phyloP scores from a whole-genome alignment of 192 early-diverging fungal species.

The Jimgerdemannia lactiflua region DNA sequence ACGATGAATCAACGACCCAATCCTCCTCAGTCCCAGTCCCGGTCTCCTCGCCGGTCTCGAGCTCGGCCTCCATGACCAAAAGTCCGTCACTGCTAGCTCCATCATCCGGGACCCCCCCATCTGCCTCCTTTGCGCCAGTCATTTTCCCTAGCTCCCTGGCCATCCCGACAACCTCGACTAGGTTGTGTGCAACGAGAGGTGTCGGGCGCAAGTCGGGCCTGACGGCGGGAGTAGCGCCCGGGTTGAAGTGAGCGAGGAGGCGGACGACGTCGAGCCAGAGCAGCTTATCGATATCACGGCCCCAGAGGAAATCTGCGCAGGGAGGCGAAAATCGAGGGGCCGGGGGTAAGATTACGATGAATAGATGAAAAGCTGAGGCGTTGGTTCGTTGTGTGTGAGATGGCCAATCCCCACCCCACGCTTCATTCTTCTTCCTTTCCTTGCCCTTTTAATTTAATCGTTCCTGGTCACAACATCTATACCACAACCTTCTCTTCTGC shows the following conservation, averaged over 20 bases:
- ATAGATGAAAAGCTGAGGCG: no score
- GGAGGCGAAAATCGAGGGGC: neutral
- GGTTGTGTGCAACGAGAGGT: neutral
- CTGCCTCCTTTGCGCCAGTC: neutral
- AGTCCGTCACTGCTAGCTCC: no score
- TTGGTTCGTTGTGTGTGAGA: no score
- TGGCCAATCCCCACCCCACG: neutral
- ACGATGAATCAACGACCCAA: neutral
- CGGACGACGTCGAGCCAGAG: conserved; percentile 43
- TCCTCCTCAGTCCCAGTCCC: neutral
- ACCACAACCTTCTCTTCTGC: no score
- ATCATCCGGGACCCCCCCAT: neutral
- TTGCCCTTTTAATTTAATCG: neutral
- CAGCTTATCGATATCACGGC: conserved; percentile 35
- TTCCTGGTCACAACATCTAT: neutral
- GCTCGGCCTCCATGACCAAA: no score
- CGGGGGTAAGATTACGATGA: no score
- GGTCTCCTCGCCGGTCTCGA: neutral
- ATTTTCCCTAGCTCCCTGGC: neutral
- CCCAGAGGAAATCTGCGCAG: conserved; percentile 46
- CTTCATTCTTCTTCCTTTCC: neutral
- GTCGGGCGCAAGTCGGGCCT: no score
- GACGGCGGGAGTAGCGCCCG: neutral
- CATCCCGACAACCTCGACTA: neutral
- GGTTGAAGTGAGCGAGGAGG: conserved; percentile 31